phyloP scores from a whole-genome alignment of 2,329 filamentous ascomycete genomes.

The Nothopassalora personata region DNA sequence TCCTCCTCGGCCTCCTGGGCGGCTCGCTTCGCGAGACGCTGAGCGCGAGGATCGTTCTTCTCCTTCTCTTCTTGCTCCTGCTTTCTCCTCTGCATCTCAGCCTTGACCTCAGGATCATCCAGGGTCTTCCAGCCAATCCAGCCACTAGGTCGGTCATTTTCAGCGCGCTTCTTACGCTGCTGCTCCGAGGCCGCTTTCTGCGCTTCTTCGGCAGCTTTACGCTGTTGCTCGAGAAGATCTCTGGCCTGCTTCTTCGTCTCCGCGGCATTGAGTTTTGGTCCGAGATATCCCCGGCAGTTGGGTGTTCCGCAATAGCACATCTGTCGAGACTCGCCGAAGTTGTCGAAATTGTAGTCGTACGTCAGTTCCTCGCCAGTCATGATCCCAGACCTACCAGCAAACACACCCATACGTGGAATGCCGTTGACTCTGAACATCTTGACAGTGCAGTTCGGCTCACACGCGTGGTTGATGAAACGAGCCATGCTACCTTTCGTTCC shows the following conservation, averaged over 20 bases:
- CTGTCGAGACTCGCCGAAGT: constrained; percentile 39
- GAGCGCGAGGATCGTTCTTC: constrained; percentile 26
- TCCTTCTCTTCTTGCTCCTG: constrained; percentile 25
- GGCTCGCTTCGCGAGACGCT: constrained; percentile 20
- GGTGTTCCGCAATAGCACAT: constrained; percentile 57
- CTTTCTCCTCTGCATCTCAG: constrained; percentile 26
- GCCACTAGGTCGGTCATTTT: constrained; percentile 22
- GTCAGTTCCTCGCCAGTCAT: constrained; percentile 94
- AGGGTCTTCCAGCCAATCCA: constrained; percentile 31
- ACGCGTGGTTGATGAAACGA: constrained; percentile 97
- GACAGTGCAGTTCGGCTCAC: constrained; percentile 79
- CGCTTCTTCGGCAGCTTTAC: constrained; percentile 25
- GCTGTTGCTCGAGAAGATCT: constrained; percentile 25
- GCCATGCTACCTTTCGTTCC: constrained; percentile 93
- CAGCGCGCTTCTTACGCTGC: constrained; percentile 24
- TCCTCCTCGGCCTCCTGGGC: neutral
- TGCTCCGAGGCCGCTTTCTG: constrained; percentile 27
- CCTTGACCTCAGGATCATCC: constrained; percentile 28
- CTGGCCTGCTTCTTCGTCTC: constrained; percentile 29
- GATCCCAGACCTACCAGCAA: constrained; percentile 83
- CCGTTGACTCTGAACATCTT: constrained; percentile 90
- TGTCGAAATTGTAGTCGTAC: constrained; percentile 78
- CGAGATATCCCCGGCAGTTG: constrained; percentile 57
- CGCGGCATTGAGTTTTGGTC: constrained; percentile 27
- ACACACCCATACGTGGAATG: constrained; percentile 92